These are phyloP conservation scores for Kodamaea suecica DNA, from an alignment of 1,139 yeast genomes.

Conservation along the genomic window DNA sequence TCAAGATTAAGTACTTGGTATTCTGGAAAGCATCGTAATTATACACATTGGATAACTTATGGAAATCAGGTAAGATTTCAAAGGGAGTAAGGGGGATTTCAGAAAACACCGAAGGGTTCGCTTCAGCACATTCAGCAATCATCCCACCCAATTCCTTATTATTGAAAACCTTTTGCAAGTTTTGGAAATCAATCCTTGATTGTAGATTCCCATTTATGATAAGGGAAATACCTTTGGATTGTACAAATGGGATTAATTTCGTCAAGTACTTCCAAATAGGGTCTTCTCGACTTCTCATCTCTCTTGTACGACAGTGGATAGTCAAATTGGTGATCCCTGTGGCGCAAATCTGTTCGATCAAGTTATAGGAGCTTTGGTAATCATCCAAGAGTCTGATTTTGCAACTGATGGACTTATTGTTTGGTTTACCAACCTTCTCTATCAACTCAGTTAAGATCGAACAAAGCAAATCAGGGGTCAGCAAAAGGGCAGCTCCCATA, in stretches of 20 bases:
- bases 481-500: slow-evolving; percentile 92
- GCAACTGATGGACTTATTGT: slow-evolving; percentile 78
- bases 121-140: slow-evolving; percentile 91
- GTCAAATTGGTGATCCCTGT: slow-evolving; percentile 88
- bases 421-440: slow-evolving; percentile 72
- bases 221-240: slow-evolving; percentile 62
- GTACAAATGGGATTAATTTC: slow-evolving; percentile 60
- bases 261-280: slow-evolving; percentile 70
- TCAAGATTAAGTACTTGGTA: slow-evolving; percentile 74
- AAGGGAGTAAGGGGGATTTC: slow-evolving; percentile 52
- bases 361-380: slow-evolving; percentile 52
- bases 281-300: slow-evolving; percentile 83
- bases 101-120: slow-evolving; percentile 75
- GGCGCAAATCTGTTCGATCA: slow-evolving; percentile 61
- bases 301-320: slow-evolving; percentile 84
- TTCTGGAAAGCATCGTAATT: slow-evolving; percentile 45
- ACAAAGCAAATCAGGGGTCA: slow-evolving; percentile 75
- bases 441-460: slow-evolving; percentile 67
- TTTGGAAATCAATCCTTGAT: slow-evolving; percentile 52
- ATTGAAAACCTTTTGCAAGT: slow-evolving; percentile 51
- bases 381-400: slow-evolving; percentile 76
- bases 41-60: slow-evolving; percentile 45
- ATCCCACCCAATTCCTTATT: slow-evolving; percentile 69
- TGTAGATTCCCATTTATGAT: slow-evolving; percentile 78
- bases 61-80: slow-evolving; percentile 51